phyloP scores from a whole-genome alignment of 495 filamentous ascomycete genomes.

The Physcia stellaris region DNA sequence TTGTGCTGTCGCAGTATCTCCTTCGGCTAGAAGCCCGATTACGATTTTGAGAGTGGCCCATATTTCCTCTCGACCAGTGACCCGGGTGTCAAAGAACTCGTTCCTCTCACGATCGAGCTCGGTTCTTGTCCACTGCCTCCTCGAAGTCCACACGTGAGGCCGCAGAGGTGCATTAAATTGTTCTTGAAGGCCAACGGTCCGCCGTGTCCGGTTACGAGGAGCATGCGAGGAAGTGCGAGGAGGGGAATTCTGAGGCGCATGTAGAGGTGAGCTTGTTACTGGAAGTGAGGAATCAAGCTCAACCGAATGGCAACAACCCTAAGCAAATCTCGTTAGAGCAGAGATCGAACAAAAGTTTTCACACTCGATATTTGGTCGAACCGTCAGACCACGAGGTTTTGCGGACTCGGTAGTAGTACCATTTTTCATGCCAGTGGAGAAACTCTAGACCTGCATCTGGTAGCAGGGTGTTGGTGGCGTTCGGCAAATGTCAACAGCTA shows the following conservation, averaged over 20 bases:
- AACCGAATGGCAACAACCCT: constrained; percentile 17
- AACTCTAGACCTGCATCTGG: no score
- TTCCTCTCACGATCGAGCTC: constrained; percentile 35
- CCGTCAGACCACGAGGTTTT: no score
- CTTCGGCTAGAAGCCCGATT: constrained; percentile 45
- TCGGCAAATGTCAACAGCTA: no score
- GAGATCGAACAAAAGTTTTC: no score
- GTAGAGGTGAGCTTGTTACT: constrained; percentile 9
- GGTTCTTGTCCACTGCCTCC: constrained; percentile 38
- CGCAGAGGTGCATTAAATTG: constrained; percentile 40
- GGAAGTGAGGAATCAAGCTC: constrained; percentile 14
- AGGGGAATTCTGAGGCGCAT: constrained; percentile 6
- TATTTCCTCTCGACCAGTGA: constrained; percentile 59
- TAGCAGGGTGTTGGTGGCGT: no score
- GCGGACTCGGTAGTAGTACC: no score
- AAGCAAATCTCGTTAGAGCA: no score
- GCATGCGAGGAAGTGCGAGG: constrained; percentile 8
- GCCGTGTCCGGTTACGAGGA: constrained; percentile 7
- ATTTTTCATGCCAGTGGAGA: no score
- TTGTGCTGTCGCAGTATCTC: constrained; percentile 62
- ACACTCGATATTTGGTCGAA: no score
- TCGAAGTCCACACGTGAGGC: constrained; percentile 35
- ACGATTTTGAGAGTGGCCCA: constrained; percentile 63
- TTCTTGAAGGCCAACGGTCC: constrained; percentile 21
- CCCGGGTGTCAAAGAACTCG: constrained; percentile 75